These are phyloP conservation scores for Microsporum ferrugineum DNA, from an alignment of 2,329 filamentous ascomycete genomes.

Conservation along the genomic window DNA sequence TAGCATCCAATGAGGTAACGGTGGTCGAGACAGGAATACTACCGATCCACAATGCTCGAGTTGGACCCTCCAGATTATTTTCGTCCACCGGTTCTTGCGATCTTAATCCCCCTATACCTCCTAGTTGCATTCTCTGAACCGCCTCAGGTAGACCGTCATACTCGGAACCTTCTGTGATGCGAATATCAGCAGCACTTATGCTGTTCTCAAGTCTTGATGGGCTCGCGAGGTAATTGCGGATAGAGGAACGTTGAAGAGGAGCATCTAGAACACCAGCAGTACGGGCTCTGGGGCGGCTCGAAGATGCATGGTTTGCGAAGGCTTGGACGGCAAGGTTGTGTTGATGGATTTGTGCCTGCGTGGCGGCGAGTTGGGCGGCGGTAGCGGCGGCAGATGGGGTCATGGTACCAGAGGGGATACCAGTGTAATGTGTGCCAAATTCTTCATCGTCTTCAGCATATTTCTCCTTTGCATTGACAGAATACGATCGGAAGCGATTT, in stretches of 20 bases:
- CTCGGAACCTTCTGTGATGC: constrained; percentile 61
- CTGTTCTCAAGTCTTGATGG: constrained; percentile 63
- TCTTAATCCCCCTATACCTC: constrained; percentile 50
- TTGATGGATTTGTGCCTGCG: constrained; percentile 62
- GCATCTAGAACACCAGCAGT: constrained; percentile 87
- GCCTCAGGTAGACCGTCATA: constrained; percentile 72
- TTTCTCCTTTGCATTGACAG: constrained; percentile 95
- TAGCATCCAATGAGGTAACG: constrained; percentile 83
- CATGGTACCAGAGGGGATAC: constrained; percentile 47
- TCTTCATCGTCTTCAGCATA: constrained; percentile 84
- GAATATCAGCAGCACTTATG: constrained; percentile 63
- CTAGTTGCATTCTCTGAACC: constrained; percentile 66
- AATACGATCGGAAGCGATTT: constrained; percentile 91
- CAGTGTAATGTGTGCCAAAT: constrained; percentile 50
- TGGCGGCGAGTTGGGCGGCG: constrained; percentile 48
- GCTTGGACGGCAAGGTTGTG: constrained; percentile 91
- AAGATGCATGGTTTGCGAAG: constrained; percentile 72
- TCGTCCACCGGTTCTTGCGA: constrained; percentile 63
- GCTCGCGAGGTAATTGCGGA: constrained; percentile 66
- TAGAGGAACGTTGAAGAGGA: constrained; percentile 51
- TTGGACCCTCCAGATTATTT: constrained; percentile 73
- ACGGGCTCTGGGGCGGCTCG: constrained; percentile 72
- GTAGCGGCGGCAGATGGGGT: constrained; percentile 47
- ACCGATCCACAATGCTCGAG: constrained; percentile 88
- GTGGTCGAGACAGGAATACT: constrained; percentile 96